A percentile compares a stretch with the other conserved stretches of the same genome.
Evolutionary conservation across 78 protist genomes (phyloP).

Genomic region (Dictyostelium firmibasis): DNA sequence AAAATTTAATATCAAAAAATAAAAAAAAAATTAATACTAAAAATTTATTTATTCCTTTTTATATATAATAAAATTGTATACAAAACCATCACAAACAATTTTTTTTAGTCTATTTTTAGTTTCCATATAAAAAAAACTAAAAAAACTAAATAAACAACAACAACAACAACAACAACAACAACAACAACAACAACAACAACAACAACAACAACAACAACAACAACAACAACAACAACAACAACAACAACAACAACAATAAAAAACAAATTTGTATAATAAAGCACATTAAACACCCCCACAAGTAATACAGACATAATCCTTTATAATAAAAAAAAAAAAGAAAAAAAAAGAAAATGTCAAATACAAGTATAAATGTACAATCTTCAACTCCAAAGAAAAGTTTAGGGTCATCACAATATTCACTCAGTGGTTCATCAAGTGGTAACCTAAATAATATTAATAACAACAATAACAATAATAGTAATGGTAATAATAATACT

Average conservation of each 20-base stretch:
- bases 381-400: neutral
- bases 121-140: neutral
- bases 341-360: neutral
- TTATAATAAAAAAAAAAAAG: neutral
- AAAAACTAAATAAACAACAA: neutral
- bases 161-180: neutral
- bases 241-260: too few species aligned
- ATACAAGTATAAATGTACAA: neutral
- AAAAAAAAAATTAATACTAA: too few species aligned
- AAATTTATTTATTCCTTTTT: neutral
- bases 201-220: neutral
- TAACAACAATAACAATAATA: neutral
- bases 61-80: neutral
- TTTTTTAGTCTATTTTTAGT: neutral
- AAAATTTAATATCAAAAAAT: too few species aligned
- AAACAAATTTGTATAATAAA: neutral
- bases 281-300: neutral
- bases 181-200: neutral
- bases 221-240: neutral
- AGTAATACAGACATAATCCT: neutral
- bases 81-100: neutral
- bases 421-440: neutral
- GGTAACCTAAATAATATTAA: neutral
- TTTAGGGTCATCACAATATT: neutral
- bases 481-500: neutral